Percentiles rank a stretch among this genome's conserved stretches.
Evolutionary conservation across 2,329 filamentous ascomycete genomes (phyloP).

Genomic region (Coniochaeta sp.): DNA sequence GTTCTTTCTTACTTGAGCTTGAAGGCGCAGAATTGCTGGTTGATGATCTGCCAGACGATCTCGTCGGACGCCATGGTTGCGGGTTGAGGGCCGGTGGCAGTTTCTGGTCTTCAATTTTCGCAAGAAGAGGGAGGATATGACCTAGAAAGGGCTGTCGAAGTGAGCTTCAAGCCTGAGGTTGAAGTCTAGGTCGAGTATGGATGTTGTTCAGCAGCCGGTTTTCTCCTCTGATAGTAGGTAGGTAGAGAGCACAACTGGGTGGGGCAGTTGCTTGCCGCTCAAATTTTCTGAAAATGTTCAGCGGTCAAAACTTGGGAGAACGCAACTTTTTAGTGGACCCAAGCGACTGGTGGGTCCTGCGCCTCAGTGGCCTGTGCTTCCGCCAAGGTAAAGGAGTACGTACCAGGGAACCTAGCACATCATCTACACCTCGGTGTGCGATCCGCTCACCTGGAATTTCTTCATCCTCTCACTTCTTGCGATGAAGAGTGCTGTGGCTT

Average conservation of each 20-base stretch:
- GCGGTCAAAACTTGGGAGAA: neutral
- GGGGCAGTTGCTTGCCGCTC: neutral
- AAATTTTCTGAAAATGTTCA: neutral
- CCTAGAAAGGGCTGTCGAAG: neutral
- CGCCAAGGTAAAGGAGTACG: too few relatives aligned
- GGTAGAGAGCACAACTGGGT: neutral
- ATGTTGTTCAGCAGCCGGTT: neutral
- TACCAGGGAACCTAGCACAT: too few relatives aligned
- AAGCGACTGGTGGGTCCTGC: neutral
- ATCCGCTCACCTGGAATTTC: neutral
- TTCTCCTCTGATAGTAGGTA: neutral
- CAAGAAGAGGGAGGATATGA: neutral
- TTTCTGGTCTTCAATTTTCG: neutral
- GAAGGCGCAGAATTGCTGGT: slow-evolving; percentile 90
- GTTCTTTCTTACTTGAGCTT: slow-evolving; percentile 67
- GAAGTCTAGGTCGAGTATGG: neutral
- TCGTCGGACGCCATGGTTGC: slow-evolving; percentile 79
- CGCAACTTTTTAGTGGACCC: neutral
- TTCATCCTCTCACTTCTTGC: neutral
- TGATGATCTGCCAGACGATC: slow-evolving; percentile 95
- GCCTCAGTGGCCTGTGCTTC: neutral
- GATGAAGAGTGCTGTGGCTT: neutral
- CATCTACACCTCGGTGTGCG: neutral
- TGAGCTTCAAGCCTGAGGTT: neutral
- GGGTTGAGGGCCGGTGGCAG: neutral